Evolutionary conservation across 495 filamentous ascomycete genomes (phyloP), one percentile per base, ranked within the genome.

Genomic region (Aspergillus haitiensis): DNA sequence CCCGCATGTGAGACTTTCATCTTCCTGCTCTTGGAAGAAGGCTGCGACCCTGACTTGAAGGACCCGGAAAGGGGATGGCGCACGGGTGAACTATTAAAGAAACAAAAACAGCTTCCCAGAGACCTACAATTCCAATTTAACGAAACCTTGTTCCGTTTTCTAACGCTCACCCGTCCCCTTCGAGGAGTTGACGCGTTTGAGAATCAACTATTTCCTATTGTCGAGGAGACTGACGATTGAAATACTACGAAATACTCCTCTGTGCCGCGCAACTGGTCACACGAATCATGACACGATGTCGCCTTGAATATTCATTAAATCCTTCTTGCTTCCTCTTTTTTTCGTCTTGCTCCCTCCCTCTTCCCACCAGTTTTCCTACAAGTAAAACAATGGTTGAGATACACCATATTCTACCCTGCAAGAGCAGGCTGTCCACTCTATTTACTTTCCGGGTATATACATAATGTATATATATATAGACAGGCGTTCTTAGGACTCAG

Each of bases 91-190:
- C 63, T 80, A 40, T 55, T 78, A 8, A 65, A 62, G 37, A 71
- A 65, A 18, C 72, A 76, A 36, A 73, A 76, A 52, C 66, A 67
- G 55, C 70, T 80, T 5, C 75, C 66, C 31, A 67, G 71, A 3
- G 75, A 78, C 49, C 62, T 77, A 7, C 77, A 75, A 51, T 77
- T 78, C 44, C 69, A 72, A 2, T 80, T 74, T 56, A 76, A 74
- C 50, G 75, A 80, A 56, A 72, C 75, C 45, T 47, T 80, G n/a
- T 73, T 78, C 61, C 71, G 65, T 39, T 73, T 72, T 48, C 61
- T 80, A 27, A 72, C 70, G 52, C 59, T 80, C 12, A 64, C 47
- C 0, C 34, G 59, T 1, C 75, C 73, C 16, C 65, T 75, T 16
- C 66, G 70, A 10, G 71, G 70, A 6, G 67, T 76, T 35, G 67